Evolutionary conservation across 2,329 filamentous ascomycete genomes (phyloP), one percentile per base, ranked within the genome.

Genomic region (Ophiostoma angusticollis): DNA sequence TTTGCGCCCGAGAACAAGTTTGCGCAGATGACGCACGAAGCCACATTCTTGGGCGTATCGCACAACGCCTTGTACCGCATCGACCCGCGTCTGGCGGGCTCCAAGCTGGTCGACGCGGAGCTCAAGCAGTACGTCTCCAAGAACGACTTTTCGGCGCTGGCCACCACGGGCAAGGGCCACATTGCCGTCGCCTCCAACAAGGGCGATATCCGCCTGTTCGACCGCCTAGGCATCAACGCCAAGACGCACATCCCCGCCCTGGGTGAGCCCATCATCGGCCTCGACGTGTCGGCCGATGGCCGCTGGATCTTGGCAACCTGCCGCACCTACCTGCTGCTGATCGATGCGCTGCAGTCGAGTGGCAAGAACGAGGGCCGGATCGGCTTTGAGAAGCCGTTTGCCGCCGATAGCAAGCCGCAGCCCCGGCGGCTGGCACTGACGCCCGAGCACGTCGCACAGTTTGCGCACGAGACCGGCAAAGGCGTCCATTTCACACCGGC

Each of bases 1-100:
- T 96, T 96, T 59, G 84, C 84, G 0, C 91, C 91, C 0, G 87
- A 95, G 59, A 94, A 80, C 72, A 98, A 98, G 74, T 98, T 95
- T 53, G 79, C 91, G 1, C 91, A 98, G 64, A 94, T 93, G 81
- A 95, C 86, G 1, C 78, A 80, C 43, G 86, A 94, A 55, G 86
- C 94, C 54, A 93, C 91, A 0, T 96, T 98, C 68, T 66, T 98
- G 9, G 91, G 91, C 61, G 76, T 94, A 19, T 95, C 87, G 8
- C 74, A 78, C 55, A 98, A 98, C 50, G 86, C 91, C 0, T 71
- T 98, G 7, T 98, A 87, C 67, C 83, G 89, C 9, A 73, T 98
- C 41, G 91, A 98, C 57, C 91, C 91, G 49, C 87, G 91, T 56
- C 64, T 95, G 17, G 67, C 83, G 6, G 91, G 87, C 36, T 80